Conservation (phyloP, 345 rosid genomes). For the Geranium brycei region DNA sequence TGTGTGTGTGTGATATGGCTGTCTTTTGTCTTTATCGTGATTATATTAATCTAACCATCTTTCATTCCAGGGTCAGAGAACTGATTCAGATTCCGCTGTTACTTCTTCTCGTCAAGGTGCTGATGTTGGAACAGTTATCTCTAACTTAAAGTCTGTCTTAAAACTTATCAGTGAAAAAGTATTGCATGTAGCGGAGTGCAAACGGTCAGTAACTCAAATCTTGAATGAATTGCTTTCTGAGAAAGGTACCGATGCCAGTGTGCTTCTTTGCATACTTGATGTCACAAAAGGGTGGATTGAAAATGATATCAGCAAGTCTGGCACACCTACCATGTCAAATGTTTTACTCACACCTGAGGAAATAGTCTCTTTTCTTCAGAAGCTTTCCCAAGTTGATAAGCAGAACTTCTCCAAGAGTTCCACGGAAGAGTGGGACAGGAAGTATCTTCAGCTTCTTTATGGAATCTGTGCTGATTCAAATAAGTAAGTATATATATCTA, state of each 20-base stretch:
- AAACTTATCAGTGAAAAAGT: constrained; percentile 74
- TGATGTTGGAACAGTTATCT: constrained; percentile 72
- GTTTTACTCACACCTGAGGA: constrained; percentile 66
- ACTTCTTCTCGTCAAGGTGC: constrained; percentile 80
- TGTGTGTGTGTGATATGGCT: too few species aligned
- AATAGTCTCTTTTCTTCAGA: constrained; percentile 65
- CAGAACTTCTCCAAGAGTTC: constrained; percentile 54
- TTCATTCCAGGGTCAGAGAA: constrained; percentile 59
- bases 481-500: constrained; percentile 39
- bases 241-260: constrained; percentile 81
- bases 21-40: too few species aligned
- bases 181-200: constrained; percentile 82
- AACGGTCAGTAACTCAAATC: constrained; percentile 58
- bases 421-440: constrained; percentile 83
- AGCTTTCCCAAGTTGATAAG: constrained; percentile 85
- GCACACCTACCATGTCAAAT: constrained; percentile 34
- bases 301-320: constrained; percentile 59
- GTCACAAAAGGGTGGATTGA: constrained; percentile 85
- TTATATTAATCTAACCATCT: constrained; percentile 9
- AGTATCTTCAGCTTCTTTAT: constrained; percentile 85
- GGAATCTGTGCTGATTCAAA: constrained; percentile 80
- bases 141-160: constrained; percentile 68
- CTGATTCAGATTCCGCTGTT: constrained; percentile 77
- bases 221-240: constrained; percentile 79
- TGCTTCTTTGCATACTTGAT: constrained; percentile 86